phyloP scores from a whole-genome alignment of 331 rosid genomes.

The Malus hybrid region DNA sequence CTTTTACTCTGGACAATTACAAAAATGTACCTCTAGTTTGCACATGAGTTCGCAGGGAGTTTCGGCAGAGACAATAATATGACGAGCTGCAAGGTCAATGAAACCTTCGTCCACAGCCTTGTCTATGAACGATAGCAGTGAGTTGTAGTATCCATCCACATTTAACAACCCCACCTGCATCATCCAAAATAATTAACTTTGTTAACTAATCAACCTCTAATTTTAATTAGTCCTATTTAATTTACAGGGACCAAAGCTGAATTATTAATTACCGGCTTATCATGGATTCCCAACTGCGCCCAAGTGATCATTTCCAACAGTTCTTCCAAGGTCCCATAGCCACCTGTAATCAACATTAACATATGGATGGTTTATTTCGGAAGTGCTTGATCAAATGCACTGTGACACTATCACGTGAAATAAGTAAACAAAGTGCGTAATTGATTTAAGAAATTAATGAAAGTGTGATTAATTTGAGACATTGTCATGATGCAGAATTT shows the following conservation, averaged over 20 bases:
- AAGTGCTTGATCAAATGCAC: no score
- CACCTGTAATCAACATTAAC: constrained; percentile 43
- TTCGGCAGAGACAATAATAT: constrained; percentile 90
- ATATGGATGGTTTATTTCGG: background rate
- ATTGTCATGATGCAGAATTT: background rate
- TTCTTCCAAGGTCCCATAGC: constrained; percentile 92
- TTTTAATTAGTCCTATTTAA: background rate
- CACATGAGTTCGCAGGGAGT: constrained; percentile 80
- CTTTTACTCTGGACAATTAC: no score
- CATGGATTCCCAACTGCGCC: constrained; percentile 94
- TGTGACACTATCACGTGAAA: no score
- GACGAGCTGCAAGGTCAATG: constrained; percentile 81
- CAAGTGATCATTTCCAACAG: constrained; percentile 82
- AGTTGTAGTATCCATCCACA: constrained; percentile 89
- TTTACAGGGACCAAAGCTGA: background rate
- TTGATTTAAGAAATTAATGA: no score
- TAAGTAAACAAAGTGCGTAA: no score
- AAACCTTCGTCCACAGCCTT: constrained; percentile 89
- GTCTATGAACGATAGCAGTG: constrained; percentile 87
- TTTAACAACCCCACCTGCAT: constrained; percentile 86
- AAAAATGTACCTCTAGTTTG: constrained; percentile 70
- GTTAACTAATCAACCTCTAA: background rate
- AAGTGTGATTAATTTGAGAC: no score
- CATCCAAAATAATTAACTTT: background rate
- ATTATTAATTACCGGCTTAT: constrained; percentile 58